Evolutionary conservation across 345 rosid genomes (phyloP), one percentile per base, ranked within the genome.

Genomic region (Cochlearia excelsa): DNA sequence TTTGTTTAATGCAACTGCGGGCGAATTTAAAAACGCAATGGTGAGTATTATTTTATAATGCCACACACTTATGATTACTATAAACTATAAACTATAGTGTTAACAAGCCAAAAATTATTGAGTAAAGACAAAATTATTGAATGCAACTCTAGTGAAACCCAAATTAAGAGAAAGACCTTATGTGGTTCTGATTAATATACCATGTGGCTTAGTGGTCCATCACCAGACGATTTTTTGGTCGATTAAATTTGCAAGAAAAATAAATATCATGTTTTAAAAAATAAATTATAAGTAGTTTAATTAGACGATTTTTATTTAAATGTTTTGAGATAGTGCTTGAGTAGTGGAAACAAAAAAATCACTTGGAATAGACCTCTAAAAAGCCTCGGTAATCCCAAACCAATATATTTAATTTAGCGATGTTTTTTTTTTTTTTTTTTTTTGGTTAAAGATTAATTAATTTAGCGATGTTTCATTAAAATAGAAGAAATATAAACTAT

Each of bases 121-220:
- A 57, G 74, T 57, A 45, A 46, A 64, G 74, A 70, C 65, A 70
- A 70, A 70, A 58, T 44, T 51, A 57, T 56, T 63, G 4, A 70
- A 57, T 63, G 74, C 65, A 57, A 57, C 45, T 61, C 50, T 54
- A 41, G 0, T 26, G 63, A 69, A 69, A 69, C 68, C 73, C 38
- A 9, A 4, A 61, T 31, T 44, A 26, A 16, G 54, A 54, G 51
- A 54, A 63, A 63, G 52, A 37, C 34, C 69, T 45, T 60, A 1
- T 60, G 55, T 60, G 60, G 49, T 68, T 46, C 72, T 68, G 72
- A 30, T 26, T 16, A 16, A 68, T n/a, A 37, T 68, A 51, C 56
- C 73, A 61, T 60, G 44, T 68, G 73, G 62, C 61, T 27, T 3
- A 60, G 67, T 68, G 72, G 61, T 68, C 73, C 73, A 68, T 61